These are phyloP conservation scores for Auriculariales sp. DNA, from an alignment of 768 basidiomycete species.

Conservation along the genomic window DNA sequence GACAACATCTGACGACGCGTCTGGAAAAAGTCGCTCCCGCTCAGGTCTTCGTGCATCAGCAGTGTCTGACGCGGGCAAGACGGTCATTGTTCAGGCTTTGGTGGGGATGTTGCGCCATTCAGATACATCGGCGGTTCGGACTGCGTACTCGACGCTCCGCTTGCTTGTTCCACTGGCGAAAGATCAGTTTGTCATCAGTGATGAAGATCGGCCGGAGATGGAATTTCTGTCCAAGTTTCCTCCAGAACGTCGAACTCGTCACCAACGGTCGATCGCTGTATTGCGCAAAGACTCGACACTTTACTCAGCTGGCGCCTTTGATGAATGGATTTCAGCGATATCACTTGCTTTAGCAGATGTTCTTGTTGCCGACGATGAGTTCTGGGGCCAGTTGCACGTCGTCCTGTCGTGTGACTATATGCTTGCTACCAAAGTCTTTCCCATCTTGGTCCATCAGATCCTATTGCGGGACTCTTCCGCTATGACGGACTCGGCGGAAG, in stretches of 20 bases:
- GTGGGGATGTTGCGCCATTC: conserved; percentile 44
- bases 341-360: conserved; percentile 43
- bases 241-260: conserved; percentile 5
- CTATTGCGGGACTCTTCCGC: conserved; percentile 28
- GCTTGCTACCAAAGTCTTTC: conserved; percentile 57
- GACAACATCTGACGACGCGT: neutral
- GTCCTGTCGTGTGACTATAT: conserved; percentile 38
- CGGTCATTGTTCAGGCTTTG: conserved; percentile 31
- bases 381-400: conserved; percentile 53
- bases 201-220: conserved; percentile 31
- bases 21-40: too few relatives aligned
- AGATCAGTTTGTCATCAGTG: conserved; percentile 12
- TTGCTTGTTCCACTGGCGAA: conserved; percentile 30
- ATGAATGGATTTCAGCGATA: conserved; percentile 46
- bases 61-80: too few relatives aligned
- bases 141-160: conserved; percentile 54
- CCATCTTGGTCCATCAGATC: conserved; percentile 58
- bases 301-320: conserved; percentile 29
- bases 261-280: neutral
- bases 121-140: conserved; percentile 31
- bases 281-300: neutral
- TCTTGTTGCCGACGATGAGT: conserved; percentile 36
- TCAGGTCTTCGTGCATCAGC: too few relatives aligned
- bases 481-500: too few relatives aligned
- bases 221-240: conserved; percentile 29